A percentile compares a stretch with the other conserved stretches of the same genome.
Conservation (phyloP, 305 asterid genomes). For the Petunia hybrid region DNA sequence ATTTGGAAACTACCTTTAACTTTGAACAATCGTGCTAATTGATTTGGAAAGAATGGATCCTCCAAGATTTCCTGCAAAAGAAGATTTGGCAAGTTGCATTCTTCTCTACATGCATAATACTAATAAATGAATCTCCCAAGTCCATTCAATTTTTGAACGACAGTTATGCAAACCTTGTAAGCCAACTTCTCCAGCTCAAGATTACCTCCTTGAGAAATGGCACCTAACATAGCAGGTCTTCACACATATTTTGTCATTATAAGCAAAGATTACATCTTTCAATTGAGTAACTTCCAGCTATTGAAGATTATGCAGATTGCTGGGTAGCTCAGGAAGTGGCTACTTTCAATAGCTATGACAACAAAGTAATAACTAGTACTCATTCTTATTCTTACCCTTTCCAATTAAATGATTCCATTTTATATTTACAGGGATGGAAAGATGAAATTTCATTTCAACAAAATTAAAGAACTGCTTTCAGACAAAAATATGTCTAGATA, state of each 20-base stretch:
- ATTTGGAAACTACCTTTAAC: too few species aligned
- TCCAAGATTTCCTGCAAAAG: too few species aligned
- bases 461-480: neutral
- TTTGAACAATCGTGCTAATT: neutral
- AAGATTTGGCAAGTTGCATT: neutral
- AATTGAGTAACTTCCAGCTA: neutral
- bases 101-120: neutral
- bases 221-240: neutral
- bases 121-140: neutral
- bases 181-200: neutral
- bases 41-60: neutral
- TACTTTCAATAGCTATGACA: neutral
- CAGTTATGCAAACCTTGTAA: neutral
- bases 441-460: neutral
- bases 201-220: too few species aligned
- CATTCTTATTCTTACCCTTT: neutral
- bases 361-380: neutral
- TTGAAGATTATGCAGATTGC: neutral
- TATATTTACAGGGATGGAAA: neutral
- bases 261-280: neutral
- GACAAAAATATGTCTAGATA: neutral
- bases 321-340: neutral
- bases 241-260: neutral
- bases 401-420: neutral
- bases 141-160: neutral